Evolutionary conservation across 371 early-diverging fungal species (phyloP), one percentile per base, ranked within the genome.

Genomic region (Mortierella sp.): DNA sequence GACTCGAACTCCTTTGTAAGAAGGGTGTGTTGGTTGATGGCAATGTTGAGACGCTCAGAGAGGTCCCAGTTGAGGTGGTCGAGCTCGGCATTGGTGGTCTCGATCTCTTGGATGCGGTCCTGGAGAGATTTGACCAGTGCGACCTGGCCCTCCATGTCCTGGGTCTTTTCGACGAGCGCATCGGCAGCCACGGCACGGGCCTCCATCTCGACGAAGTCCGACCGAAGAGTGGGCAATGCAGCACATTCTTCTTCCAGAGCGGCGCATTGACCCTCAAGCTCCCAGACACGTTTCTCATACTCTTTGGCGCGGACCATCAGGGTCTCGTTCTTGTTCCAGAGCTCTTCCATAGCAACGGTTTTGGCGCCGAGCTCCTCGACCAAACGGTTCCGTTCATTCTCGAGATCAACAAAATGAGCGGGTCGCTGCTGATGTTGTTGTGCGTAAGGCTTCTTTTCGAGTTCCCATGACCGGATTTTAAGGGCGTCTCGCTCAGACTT

Each of bases 231-330:
- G 6, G 86, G 77, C 46, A 82, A 41, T 0, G 77, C 24, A 0
- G 77, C 75, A 58, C 79, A 75, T 27, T 85, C 79, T 10, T 75
- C 82, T 54, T 85, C 86, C 21, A 85, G 48, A 7, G 75, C 70
- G 10, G 79, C 73, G 38, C 76, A 75, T 35, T 85, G 86, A 24
- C 77, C 75, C 51, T 85, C 86, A 2, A 85, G 77, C 43, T 85
- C 86, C 86, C 82, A 85, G 16, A 85, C 86, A 46, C 86, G 86
- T 54, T 85, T 85, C 77, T 85, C 79, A 71, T 85, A 85, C 27
- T 82, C 82, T 49, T 74, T 77, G 51, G 86, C 79, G 12, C 86
- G 82, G 51, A 85, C 65, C 74, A 72, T 77, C 29, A 85, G 58
- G 10, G 65, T 75, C 48, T 85, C 86, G 55, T 85, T 85, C 72